These are phyloP conservation scores for Phallus indusiatus DNA, from an alignment of 768 basidiomycete genomes.

Conservation along the genomic window DNA sequence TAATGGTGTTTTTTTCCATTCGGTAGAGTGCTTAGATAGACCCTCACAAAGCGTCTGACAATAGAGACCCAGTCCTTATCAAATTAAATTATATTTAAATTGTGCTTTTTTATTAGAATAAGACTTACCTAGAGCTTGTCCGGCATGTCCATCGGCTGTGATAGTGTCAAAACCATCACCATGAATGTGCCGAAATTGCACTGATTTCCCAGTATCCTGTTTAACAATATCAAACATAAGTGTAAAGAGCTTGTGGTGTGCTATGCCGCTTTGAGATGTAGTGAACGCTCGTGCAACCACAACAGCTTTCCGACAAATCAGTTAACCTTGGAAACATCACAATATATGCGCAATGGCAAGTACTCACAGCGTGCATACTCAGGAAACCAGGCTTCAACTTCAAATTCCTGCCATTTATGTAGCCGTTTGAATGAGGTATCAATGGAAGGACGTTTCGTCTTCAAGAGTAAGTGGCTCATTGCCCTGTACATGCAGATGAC, in stretches of 20 bases:
- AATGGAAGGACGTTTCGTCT: slow-evolving; percentile 9
- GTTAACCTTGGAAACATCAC: too few relatives aligned
- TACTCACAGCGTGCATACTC: slow-evolving; percentile 13
- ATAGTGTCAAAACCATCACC: slow-evolving; percentile 15
- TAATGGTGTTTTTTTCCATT: slow-evolving; percentile 4
- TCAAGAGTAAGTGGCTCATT: slow-evolving; percentile 15
- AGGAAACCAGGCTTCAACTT: too few relatives aligned
- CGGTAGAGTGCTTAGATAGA: slow-evolving; percentile 9
- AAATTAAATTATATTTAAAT: too few relatives aligned
- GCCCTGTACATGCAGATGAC: slow-evolving; percentile 18
- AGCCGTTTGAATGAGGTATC: slow-evolving; percentile 15
- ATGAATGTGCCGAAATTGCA: slow-evolving; percentile 17
- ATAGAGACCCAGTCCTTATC: slow-evolving; percentile 17
- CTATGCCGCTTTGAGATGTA: slow-evolving; percentile 17
- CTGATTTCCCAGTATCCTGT: slow-evolving; percentile 13
- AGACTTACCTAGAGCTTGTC: slow-evolving; percentile 14
- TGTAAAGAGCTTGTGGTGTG: slow-evolving; percentile 17
- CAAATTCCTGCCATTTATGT: too few relatives aligned
- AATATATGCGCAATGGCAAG: slow-evolving; percentile 10
- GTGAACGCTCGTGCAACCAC: too few relatives aligned
- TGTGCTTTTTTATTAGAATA: too few relatives aligned
- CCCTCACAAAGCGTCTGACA: slow-evolving; percentile 6
- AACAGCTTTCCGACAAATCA: slow-evolving; percentile 16
- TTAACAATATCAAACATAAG: slow-evolving; percentile 16
- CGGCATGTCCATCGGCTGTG: slow-evolving; percentile 20